A percentile compares a stretch with the other conserved stretches of the same genome.
These are phyloP conservation scores for Rugonectria rugulosa DNA, from an alignment of 2,329 filamentous ascomycete genomes.

Conservation along the genomic window DNA sequence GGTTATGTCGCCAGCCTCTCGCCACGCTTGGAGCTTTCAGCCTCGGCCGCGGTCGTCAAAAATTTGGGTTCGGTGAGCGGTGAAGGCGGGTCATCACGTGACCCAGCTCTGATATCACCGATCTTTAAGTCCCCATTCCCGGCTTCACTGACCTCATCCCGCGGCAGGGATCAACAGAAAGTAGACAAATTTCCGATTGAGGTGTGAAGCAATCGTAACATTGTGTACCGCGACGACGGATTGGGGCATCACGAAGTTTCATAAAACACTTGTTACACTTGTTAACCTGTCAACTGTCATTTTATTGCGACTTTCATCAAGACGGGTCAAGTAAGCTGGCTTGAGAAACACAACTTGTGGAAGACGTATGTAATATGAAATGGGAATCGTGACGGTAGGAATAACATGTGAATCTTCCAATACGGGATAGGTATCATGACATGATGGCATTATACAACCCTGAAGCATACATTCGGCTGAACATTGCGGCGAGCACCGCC, in stretches of 20 bases:
- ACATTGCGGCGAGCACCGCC: conserved; percentile 11
- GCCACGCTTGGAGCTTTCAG: conserved; percentile 24
- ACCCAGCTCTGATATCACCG: neutral
- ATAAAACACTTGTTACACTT: too few species aligned
- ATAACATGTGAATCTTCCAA: conserved; percentile 4
- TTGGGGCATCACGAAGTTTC: too few species aligned
- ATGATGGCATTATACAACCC: conserved; percentile 6
- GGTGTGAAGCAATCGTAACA: neutral
- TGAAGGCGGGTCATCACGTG: conserved; percentile 7
- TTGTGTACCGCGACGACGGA: too few species aligned
- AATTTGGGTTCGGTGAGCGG: conserved; percentile 21
- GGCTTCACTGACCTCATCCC: neutral
- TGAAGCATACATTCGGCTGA: neutral
- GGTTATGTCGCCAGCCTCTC: conserved; percentile 18
- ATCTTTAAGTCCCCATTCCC: neutral
- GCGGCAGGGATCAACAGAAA: too few species aligned
- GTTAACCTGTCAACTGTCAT: too few species aligned
- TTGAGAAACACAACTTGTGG: too few species aligned
- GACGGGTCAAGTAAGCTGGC: too few species aligned
- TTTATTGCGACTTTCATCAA: too few species aligned
- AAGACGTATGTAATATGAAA: neutral
- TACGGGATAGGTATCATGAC: conserved; percentile 9
- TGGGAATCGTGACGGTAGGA: conserved; percentile 12
- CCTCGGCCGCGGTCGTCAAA: conserved; percentile 17
- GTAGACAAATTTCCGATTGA: too few species aligned